Evolutionary conservation across 192 early-diverging fungal species (phyloP), one percentile per base, ranked within the genome.

Genomic region (Coemansia sp.): DNA sequence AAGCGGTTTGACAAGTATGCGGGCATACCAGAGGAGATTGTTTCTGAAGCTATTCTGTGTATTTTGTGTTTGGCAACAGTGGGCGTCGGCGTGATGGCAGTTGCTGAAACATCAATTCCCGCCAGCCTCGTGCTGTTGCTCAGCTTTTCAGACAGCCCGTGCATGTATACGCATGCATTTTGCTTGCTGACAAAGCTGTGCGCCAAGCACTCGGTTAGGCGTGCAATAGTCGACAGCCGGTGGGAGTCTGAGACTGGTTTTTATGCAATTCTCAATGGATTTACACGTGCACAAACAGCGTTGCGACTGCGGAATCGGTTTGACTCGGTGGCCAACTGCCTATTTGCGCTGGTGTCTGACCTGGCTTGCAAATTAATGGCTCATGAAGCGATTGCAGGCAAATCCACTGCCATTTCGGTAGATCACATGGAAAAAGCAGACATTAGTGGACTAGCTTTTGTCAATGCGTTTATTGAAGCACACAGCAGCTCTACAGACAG

Each of bases 301-400:
- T 53, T 80, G 17, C 35, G 61, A 2, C 53, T 74, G 41, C 68
- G 77, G 11, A 74, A 68, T 57, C 77, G 71, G 19, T 80, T 80
- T 27, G 77, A 80, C 61, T 19, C 71, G 0, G 47, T 80, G 56
- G 71, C 71, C 14, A 73, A 80, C n/a, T 61, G 67, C 22, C 62
- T 67, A 4, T 74, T 68, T 60, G 4, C 43, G 4, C 61, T 63
- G 39, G 67, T 53, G 12, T 37, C 62, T 16, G 71, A 71, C 8
- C 7, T 64, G 5, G 54, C 61, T 3, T 19, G 26, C 51, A 14
- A 11, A 22, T 10, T 52, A 41, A 4, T n/a, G 21, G 12, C 14
- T 49, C 16, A 49, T 17, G 7, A 19, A 19, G 48, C 48, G 6
- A 14, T n/a, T 21, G 21, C 9, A 49, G 21, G 48, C 21, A 16